Evolutionary conservation across 768 basidiomycete genomes (phyloP).

Genomic region (Peribolospora kevripleyi): DNA sequence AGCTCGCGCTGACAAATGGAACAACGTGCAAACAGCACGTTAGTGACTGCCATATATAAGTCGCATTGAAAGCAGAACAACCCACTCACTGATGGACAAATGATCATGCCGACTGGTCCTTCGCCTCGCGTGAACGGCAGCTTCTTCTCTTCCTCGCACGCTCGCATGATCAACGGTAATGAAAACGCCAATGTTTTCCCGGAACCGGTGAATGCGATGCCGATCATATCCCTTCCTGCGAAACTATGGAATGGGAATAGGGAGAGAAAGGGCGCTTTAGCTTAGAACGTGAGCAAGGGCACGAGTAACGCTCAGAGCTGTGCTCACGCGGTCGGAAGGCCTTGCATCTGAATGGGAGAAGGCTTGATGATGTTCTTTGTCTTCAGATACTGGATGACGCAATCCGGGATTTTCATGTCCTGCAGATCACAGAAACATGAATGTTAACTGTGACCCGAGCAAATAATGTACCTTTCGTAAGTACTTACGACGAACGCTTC

Average conservation of each 20-base stretch:
- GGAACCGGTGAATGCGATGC: conserved; percentile 96
- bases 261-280: no score
- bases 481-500: conserved; percentile 48
- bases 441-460: neutral
- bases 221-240: conserved; percentile 87
- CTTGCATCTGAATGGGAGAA: conserved; percentile 92
- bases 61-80: neutral
- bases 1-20: conserved; percentile 37
- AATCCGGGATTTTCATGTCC: conserved; percentile 96
- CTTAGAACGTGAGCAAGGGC: neutral
- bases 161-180: conserved; percentile 88
- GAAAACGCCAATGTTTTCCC: conserved; percentile 98
- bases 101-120: conserved; percentile 85
- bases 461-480: neutral
- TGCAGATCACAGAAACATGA: conserved; percentile 16
- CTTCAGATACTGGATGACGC: conserved; percentile 58
- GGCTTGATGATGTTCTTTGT: conserved; percentile 62
- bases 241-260: conserved; percentile 31
- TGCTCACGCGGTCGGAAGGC: conserved; percentile 75
- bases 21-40: neutral
- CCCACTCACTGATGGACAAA: conserved; percentile 51
- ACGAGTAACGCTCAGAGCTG: neutral
- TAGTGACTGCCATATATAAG: no score
- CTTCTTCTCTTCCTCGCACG: conserved; percentile 76
- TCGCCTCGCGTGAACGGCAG: conserved; percentile 76